Evolutionary conservation across 805 yeast species (phyloP), one percentile per base, ranked within the genome.

Genomic region (Candida boidinii): DNA sequence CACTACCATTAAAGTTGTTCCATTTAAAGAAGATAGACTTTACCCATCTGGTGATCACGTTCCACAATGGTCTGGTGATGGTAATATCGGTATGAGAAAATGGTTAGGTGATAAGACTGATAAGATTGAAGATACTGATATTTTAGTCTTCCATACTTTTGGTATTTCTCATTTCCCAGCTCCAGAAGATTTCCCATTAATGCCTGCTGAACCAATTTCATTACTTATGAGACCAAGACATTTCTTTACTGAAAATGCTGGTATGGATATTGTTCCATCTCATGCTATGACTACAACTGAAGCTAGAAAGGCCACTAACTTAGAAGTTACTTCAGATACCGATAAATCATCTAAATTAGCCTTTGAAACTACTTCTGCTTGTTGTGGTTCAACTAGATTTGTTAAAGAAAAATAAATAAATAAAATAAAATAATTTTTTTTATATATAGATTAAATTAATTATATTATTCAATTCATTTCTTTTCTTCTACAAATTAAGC

Each of bases 151-250:
- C 76, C 88, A 82, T 58, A 82, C 90, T 19, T 82, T 83, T 49
- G 92, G 92, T 49, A 73, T 82, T 44, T 76, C 90, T 22, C 94
- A 82, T 55, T 78, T 81, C 73, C 94, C 94, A 38, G 79, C 88
- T 11, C 90, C 92, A 38, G 92, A 82, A 63, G 94, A 82, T 58
- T 82, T 81, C 79, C 92, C 92, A 36, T 72, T 82, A 42, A 82
- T 82, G 92, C 92, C 92, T 30, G 80, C 86, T 31, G 94, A 82
- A 61, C 81, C 85, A 49, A 77, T 82, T 48, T 73, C 79, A 38
- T 64, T 82, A 45, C 63, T 78, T 62, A 64, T 82, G 53, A 73
- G 88, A 58, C 92, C 92, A 46, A 69, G 90, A 54, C 76, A 82
- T 59, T 76, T 82, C 64, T 82, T 82, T 68, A 60, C 67, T 29